phyloP scores from a whole-genome alignment of 306 rosid genomes.

The Oemleria cerasiformis region DNA sequence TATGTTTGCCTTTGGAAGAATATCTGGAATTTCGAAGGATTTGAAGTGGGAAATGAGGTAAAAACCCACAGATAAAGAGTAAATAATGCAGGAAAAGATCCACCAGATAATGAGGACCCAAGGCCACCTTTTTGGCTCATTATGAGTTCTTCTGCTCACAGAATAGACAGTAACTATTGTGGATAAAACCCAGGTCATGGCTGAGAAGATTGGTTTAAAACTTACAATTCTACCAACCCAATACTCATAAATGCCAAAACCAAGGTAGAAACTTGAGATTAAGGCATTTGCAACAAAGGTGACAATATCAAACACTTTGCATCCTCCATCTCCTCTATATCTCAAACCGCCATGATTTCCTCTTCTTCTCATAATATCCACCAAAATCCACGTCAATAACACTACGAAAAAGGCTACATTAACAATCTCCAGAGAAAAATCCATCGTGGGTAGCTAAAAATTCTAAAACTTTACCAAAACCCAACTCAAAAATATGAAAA shows the following conservation, averaged over 20 bases:
- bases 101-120: constrained; percentile 66
- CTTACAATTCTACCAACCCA: constrained; percentile 21
- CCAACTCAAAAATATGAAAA: neutral
- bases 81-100: constrained; percentile 37
- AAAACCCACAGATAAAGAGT: constrained; percentile 28
- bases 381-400: constrained; percentile 55
- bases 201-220: constrained; percentile 27
- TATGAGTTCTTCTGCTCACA: constrained; percentile 21
- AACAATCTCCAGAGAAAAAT: constrained; percentile 31
- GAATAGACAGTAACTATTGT: constrained; percentile 43
- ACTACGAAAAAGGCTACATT: constrained; percentile 47
- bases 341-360: neutral
- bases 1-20: constrained; percentile 46
- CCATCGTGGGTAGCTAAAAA: constrained; percentile 22
- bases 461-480: neutral
- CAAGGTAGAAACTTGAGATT: constrained; percentile 42
- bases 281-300: constrained; percentile 32
- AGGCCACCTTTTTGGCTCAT: constrained; percentile 45
- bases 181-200: constrained; percentile 64
- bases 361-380: constrained; percentile 35
- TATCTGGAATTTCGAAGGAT: constrained; percentile 27
- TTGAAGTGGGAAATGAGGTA: constrained; percentile 27
- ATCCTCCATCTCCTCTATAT: constrained; percentile 16
- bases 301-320: constrained; percentile 16
- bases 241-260: constrained; percentile 40